Evolutionary conservation across 495 filamentous ascomycete genomes (phyloP).

Genomic region (Penicillium canescens): DNA sequence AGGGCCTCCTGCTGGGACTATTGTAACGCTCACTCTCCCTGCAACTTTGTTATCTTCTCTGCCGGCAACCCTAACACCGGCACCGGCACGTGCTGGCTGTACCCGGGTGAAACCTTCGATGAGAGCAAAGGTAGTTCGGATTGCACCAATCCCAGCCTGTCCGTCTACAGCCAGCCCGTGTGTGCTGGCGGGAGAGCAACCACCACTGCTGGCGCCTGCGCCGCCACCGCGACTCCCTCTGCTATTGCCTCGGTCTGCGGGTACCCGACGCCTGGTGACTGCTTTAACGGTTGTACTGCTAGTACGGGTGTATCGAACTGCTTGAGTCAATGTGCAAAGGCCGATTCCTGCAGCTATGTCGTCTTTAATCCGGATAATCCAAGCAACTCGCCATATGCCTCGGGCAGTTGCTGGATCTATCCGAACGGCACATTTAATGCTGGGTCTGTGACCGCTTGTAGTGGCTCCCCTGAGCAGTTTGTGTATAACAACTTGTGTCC

Average conservation of each 20-base stretch:
- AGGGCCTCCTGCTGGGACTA: conserved; percentile 27
- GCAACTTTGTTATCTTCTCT: conserved; percentile 26
- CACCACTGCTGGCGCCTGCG: conserved; percentile 25
- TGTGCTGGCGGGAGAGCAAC: conserved; percentile 22
- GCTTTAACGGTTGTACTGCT: conserved; percentile 17
- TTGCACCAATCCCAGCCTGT: conserved; percentile 17
- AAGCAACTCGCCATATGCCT: conserved; percentile 18
- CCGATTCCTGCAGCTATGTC: conserved; percentile 27
- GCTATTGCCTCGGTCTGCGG: conserved; percentile 30
- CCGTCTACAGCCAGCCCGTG: conserved; percentile 19
- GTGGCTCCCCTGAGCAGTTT: conserved; percentile 16
- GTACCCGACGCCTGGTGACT: conserved; percentile 24
- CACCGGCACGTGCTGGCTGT: conserved; percentile 28
- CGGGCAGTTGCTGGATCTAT: conserved; percentile 27
- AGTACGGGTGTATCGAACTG: conserved; percentile 24
- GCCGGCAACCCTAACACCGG: conserved; percentile 22
- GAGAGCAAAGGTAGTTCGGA: conserved; percentile 18
- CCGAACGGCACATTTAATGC: conserved; percentile 24
- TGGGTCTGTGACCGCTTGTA: conserved; percentile 18
- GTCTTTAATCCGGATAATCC: conserved; percentile 22
- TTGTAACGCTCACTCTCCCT: conserved; percentile 29
- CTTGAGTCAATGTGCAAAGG: conserved; percentile 25
- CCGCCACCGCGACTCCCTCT: conserved; percentile 28
- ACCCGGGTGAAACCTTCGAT: conserved; percentile 26
- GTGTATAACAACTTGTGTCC: conserved; percentile 25